Evolutionary conservation across 1,284 basidiomycete genomes (phyloP).

Genomic region (Chiua sp.): DNA sequence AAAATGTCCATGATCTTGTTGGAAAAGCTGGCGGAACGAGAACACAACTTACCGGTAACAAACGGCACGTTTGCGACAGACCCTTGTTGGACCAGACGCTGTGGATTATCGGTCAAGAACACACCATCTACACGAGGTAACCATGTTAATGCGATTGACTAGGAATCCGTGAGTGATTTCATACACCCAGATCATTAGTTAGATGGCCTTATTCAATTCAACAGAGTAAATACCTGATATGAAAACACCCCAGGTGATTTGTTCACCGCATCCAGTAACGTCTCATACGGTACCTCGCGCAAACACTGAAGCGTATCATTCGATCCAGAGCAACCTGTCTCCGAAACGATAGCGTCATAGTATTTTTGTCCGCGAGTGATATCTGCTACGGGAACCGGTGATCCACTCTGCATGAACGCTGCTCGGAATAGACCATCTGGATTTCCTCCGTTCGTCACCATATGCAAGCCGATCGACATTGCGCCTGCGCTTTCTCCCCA

Average conservation of each 20-base stretch:
- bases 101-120: slow-evolving; percentile 51
- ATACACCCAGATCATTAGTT: too few relatives aligned
- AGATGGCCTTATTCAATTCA: too few relatives aligned
- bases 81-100: slow-evolving; percentile 44
- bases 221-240: slow-evolving; percentile 45
- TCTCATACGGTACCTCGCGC: slow-evolving; percentile 31
- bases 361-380: slow-evolving; percentile 30
- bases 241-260: slow-evolving; percentile 39
- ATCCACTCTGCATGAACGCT: slow-evolving; percentile 41
- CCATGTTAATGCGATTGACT: slow-evolving; percentile 49
- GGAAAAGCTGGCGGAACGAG: slow-evolving; percentile 30
- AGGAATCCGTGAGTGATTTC: slow-evolving; percentile 5
- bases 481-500: slow-evolving; percentile 41
- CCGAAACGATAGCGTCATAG: slow-evolving; percentile 29
- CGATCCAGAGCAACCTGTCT: slow-evolving; percentile 24
- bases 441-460: slow-evolving; percentile 32
- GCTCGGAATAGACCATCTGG: slow-evolving; percentile 37
- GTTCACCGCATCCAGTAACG: slow-evolving; percentile 22
- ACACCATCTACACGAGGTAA: slow-evolving; percentile 56
- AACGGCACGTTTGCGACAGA: slow-evolving; percentile 53
- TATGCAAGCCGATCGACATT: slow-evolving; percentile 36
- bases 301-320: slow-evolving; percentile 39
- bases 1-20: slow-evolving; percentile 15
- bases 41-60: slow-evolving; percentile 40
- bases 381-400: slow-evolving; percentile 24